Conservation (phyloP, 2,329 filamentous ascomycete species). For the Botrytis fragariae region DNA sequence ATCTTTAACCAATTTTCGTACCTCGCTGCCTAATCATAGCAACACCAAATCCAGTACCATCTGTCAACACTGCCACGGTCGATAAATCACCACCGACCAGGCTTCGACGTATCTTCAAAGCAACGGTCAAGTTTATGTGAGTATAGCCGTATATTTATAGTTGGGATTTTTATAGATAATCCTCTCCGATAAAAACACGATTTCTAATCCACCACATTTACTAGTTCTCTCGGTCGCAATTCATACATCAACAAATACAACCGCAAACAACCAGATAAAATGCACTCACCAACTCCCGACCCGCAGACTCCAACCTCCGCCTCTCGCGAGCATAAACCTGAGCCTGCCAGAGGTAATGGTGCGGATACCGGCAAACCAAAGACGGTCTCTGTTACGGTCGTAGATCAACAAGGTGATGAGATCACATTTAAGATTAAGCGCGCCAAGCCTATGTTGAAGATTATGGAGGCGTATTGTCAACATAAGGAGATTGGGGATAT, state of each 20-base stretch:
- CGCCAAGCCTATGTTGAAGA: background rate
- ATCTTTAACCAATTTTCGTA: background rate
- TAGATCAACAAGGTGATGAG: background rate
- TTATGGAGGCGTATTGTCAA: slow-evolving; percentile 12
- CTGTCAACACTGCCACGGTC: background rate
- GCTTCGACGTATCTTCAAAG: background rate
- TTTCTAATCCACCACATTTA: background rate
- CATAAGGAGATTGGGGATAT: background rate
- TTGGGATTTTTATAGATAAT: background rate
- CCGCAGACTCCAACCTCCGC: background rate
- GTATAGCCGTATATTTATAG: background rate
- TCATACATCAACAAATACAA: background rate
- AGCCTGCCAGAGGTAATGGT: background rate
- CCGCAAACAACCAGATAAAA: background rate
- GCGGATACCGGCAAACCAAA: background rate
- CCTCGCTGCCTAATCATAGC: background rate
- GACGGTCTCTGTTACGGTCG: background rate
- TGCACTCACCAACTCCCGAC: background rate
- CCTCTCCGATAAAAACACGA: background rate
- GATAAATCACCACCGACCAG: too few relatives aligned
- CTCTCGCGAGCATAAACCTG: background rate
- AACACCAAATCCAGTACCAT: background rate
- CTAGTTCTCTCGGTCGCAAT: background rate
- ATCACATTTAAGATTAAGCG: slow-evolving; percentile 16
- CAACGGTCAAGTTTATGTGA: background rate